Conservation (phyloP, 2,329 filamentous ascomycete species). For the Emydomyces testavorans region DNA sequence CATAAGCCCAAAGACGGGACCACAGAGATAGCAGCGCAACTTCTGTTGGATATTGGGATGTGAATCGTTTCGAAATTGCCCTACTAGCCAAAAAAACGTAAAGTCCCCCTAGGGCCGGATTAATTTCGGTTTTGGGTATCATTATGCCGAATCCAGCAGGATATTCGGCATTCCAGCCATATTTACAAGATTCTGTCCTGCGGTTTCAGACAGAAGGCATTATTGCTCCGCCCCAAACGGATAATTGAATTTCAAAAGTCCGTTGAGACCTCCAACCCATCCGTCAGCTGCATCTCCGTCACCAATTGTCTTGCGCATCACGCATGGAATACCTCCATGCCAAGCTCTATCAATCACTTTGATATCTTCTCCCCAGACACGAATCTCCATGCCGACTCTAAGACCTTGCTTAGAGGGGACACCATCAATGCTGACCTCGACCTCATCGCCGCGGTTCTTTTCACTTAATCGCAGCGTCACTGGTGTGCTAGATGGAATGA, state of each 20-base stretch:
- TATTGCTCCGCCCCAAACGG: conserved; percentile 62
- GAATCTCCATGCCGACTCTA: conserved; percentile 67
- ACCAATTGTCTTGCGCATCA: conserved; percentile 55
- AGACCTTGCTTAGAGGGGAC: conserved; percentile 54
- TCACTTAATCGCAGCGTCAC: conserved; percentile 68
- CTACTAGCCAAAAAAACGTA: not conserved
- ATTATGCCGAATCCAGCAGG: not conserved
- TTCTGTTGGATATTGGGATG: not conserved
- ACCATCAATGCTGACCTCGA: conserved; percentile 71
- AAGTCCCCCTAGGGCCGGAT: not conserved
- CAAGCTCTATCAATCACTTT: conserved; percentile 41
- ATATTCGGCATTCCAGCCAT: not conserved
- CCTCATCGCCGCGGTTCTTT: conserved; percentile 62
- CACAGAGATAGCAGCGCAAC: not conserved
- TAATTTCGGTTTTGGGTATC: not conserved
- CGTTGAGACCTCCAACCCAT: conserved; percentile 92
- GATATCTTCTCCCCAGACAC: conserved; percentile 78
- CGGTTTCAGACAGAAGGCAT: not conserved
- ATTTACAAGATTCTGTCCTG: not conserved
- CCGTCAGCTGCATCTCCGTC: conserved; percentile 59
- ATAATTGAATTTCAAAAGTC: conserved; percentile 91
- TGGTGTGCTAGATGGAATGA: conserved; percentile 54
- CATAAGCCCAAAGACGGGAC: not conserved
- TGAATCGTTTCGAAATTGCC: conserved; percentile 5
- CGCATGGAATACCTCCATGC: conserved; percentile 79